These are phyloP conservation scores for Rhodotorula sp. DNA, from an alignment of 1,284 basidiomycete species.

Conservation along the genomic window DNA sequence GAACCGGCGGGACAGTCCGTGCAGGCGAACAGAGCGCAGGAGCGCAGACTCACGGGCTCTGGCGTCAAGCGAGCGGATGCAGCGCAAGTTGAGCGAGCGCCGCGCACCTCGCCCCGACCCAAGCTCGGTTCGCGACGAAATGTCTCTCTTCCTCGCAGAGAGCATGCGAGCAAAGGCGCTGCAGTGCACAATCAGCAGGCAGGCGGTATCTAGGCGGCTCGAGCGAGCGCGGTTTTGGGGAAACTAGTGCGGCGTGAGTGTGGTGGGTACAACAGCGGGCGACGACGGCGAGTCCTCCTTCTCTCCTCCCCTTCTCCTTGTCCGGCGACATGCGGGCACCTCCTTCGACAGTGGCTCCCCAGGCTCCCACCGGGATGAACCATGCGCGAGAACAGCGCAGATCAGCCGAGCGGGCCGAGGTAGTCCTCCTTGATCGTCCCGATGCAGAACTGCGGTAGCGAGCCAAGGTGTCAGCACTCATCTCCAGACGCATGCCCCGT, in stretches of 20 bases:
- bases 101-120: not conserved
- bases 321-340: too few species aligned
- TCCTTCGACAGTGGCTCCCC: not conserved
- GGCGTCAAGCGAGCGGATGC: not conserved
- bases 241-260: too few species aligned
- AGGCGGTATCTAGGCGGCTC: too few species aligned
- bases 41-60: not conserved
- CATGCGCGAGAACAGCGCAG: too few species aligned
- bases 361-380: too few species aligned
- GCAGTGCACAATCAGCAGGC: too few species aligned
- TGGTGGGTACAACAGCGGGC: constrained; percentile 1
- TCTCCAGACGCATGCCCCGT: not conserved
- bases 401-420: constrained; percentile 69
- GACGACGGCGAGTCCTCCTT: not conserved
- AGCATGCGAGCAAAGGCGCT: too few species aligned
- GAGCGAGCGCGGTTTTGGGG: not conserved
- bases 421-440: constrained; percentile 95
- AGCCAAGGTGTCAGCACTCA: not conserved
- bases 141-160: too few species aligned
- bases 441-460: constrained; percentile 84
- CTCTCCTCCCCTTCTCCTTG: too few species aligned
- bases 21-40: not conserved
- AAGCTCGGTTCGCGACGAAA: too few species aligned
- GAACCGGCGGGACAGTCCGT: not conserved
- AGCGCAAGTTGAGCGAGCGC: not conserved